Evolutionary conservation across 2,329 filamentous ascomycete species (phyloP).

Genomic region (Phaeosphaeriaceae sp.): DNA sequence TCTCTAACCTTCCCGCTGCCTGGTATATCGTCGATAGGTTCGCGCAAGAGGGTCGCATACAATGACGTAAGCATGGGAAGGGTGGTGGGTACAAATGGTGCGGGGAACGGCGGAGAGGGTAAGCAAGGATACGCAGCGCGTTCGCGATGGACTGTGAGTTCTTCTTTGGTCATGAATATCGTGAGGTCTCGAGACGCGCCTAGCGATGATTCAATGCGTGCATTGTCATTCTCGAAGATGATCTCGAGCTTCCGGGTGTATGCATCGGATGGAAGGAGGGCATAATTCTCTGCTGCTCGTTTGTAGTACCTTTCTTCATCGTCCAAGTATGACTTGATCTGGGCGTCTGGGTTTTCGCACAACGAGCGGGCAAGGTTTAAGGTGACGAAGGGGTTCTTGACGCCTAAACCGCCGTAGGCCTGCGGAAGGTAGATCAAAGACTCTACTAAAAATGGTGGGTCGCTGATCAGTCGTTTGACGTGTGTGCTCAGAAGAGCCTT

Average conservation of each 20-base stretch:
- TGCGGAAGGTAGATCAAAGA: slow-evolving; percentile 35
- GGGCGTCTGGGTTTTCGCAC: slow-evolving; percentile 4
- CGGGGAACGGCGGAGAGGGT: slow-evolving; percentile 1
- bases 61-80: slow-evolving; percentile 8
- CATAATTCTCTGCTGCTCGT: slow-evolving; percentile 15
- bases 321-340: slow-evolving; percentile 17
- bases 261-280: slow-evolving; percentile 10
- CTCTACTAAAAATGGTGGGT: slow-evolving; percentile 22
- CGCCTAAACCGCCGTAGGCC: slow-evolving; percentile 36
- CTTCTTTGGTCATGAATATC: slow-evolving; percentile 19
- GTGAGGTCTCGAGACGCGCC: slow-evolving; percentile 5
- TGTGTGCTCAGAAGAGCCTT: slow-evolving; percentile 19
- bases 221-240: slow-evolving; percentile 23
- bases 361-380: slow-evolving; percentile 27
- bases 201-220: slow-evolving; percentile 13
- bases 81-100: neutral
- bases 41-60: slow-evolving; percentile 19
- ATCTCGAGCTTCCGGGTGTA: slow-evolving; percentile 14
- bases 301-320: slow-evolving; percentile 30
- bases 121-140: slow-evolving; percentile 9
- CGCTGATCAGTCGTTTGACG: neutral
- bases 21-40: slow-evolving; percentile 12
- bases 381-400: slow-evolving; percentile 35
- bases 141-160: slow-evolving; percentile 25
- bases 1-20: slow-evolving; percentile 12